A percentile compares a stretch with the other conserved stretches of the same genome.
Conservation (phyloP, 441 rosid species). For the Arabidopsis lyrata region DNA sequence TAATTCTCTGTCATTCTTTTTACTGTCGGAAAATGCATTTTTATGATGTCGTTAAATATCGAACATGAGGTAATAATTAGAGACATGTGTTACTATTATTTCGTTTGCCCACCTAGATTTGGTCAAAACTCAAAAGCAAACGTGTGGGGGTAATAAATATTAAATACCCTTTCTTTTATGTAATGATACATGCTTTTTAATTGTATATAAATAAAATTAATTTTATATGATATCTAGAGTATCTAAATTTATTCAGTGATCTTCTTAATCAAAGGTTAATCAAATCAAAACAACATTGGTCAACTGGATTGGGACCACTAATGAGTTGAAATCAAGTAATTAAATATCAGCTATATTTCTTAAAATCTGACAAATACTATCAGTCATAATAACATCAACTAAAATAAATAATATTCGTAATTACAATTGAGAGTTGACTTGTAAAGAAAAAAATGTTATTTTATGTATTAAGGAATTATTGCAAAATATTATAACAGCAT, state of each 20-base stretch:
- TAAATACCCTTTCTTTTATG: conserved; percentile 6
- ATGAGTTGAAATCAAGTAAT: neutral
- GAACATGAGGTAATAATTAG: conserved; percentile 37
- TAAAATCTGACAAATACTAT: conserved; percentile 21
- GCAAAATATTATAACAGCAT: neutral
- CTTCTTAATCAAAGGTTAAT: conserved; percentile 30
- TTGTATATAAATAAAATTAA: conserved; percentile 1
- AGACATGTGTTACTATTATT: conserved; percentile 27
- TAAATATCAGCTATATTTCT: conserved; percentile 4
- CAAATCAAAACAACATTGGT: conserved; percentile 33
- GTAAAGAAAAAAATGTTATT: neutral
- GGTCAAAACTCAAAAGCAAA: conserved; percentile 44
- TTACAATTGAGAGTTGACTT: conserved; percentile 37
- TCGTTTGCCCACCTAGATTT: conserved; percentile 12
- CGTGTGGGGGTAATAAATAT: conserved; percentile 11
- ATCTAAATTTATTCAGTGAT: conserved; percentile 17
- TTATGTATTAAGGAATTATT: conserved; percentile 7
- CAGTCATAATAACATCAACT: neutral
- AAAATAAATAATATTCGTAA: neutral
- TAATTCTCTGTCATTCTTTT: neutral
- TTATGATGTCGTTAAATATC: conserved; percentile 39
- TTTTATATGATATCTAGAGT: conserved; percentile 17
- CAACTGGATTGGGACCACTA: conserved; percentile 33
- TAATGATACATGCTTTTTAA: conserved; percentile 35
- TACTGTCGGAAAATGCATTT: conserved; percentile 9